Base-by-base conservation (phyloP, 257 asterid species). In the Anisodus acutangulus region DNA sequence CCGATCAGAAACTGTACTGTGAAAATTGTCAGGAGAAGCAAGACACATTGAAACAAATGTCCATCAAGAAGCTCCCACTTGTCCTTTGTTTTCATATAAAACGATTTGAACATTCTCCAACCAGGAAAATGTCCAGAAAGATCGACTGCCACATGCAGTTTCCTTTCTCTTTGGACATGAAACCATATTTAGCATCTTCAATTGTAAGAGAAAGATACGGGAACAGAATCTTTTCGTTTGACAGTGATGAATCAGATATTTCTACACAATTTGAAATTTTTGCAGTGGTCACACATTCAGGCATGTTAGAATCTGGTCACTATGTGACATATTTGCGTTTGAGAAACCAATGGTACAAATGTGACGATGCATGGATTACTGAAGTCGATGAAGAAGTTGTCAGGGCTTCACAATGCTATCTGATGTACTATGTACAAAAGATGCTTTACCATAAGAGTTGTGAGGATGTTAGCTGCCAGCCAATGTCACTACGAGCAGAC, bases 331-430 rank as follows among this genome's bases (percentile, higher is more conserved):
- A 93, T 81, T 88, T 95, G 92, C 93, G 95, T 89, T 84, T 95
- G 64, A 86, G 91, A 68, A 88, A 92, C 79, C 89, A 90, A 81
- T 95, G 98, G 98, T 95, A 90, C 88, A 95, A 95, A 85, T 95
- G 98, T 71, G 98, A 95, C 16, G 98, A 95, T 82, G 95, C 98
- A 0, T 93, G 98, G 98, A 90, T 95, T 78, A 93, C 92, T 84
- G 90, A 76, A 78, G 98, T 95, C 26, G 86, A 90, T 58, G 98
- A 92, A 60, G 90, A 86, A 63, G 82, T 89, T 49, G 98, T 95
- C 49, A 89, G 98, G 90, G 90, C 97, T n/a, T 93, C 97, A 26
- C 98, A 95, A 86, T 95, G 97, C 3, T 95, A 95, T 86, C 93
- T 95, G 98, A 91, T 95, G 89, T 91, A 91, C 84, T 95, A 95